Conservation (phyloP, 2,329 filamentous ascomycete species). For the Beauveria caledonica region DNA sequence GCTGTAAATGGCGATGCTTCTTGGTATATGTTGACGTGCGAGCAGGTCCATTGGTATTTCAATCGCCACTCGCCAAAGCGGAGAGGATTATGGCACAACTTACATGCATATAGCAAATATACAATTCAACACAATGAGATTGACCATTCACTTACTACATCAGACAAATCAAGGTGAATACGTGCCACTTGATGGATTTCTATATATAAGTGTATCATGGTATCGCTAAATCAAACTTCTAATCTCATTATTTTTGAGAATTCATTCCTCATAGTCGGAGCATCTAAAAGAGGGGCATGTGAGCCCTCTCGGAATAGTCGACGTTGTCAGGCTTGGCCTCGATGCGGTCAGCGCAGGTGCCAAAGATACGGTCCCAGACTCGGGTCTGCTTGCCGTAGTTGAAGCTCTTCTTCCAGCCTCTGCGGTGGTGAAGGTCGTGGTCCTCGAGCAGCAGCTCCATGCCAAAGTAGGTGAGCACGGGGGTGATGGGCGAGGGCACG, state of each 20-base stretch:
- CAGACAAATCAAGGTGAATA: neutral
- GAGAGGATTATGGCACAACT: neutral
- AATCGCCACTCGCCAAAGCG: neutral
- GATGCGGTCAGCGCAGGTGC: constrained; percentile 8
- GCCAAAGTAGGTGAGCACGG: constrained; percentile 24
- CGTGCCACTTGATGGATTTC: neutral
- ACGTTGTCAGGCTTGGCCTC: constrained; percentile 8
- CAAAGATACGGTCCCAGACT: constrained; percentile 10
- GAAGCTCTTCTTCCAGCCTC: constrained; percentile 23
- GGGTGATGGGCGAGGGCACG: constrained; percentile 26
- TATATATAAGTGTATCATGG: neutral
- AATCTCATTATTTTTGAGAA: neutral
- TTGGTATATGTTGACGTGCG: neutral
- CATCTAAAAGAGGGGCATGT: neutral
- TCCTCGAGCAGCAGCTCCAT: constrained; percentile 34
- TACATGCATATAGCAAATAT: neutral
- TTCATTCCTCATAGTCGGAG: neutral
- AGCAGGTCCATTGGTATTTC: neutral
- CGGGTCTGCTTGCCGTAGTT: constrained; percentile 11
- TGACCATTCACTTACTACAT: no score
- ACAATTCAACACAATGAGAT: no score
- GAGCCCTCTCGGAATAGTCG: neutral
- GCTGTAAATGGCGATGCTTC: neutral
- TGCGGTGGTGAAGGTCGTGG: constrained; percentile 31
- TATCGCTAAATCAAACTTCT: neutral